Conservation (phyloP, 192 early-diverging fungal species). For the Backusella tarrabulga region DNA sequence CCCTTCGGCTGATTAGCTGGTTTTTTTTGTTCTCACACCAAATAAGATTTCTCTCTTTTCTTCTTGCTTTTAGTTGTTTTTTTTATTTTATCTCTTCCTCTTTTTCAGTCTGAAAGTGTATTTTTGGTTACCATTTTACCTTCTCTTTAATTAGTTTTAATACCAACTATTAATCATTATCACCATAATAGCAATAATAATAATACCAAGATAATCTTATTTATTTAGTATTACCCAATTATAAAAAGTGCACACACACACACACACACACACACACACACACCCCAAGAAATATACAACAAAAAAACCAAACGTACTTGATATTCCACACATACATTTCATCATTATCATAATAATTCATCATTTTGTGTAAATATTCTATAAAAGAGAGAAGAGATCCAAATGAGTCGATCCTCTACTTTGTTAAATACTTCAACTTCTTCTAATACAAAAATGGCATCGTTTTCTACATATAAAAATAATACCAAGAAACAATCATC, state of each 20-base stretch:
- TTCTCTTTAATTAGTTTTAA: neutral
- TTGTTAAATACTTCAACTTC: slow-evolving; percentile 9
- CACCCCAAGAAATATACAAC: neutral
- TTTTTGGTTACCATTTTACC: neutral
- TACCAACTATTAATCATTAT: neutral
- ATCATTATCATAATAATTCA: neutral
- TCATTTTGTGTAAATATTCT: neutral
- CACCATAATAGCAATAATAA: neutral
- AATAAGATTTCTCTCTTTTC: neutral
- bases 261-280: neutral
- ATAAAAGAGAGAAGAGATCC: neutral
- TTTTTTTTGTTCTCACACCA: slow-evolving; percentile 7
- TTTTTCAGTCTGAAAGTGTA: neutral
- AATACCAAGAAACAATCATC: neutral
- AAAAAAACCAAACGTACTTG: neutral
- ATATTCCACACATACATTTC: neutral
- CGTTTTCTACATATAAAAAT: neutral
- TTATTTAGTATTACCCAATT: neutral
- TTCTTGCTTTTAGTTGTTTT: slow-evolving; percentile 6
- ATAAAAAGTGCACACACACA: neutral
- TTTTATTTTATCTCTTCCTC: neutral
- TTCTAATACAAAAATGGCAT: neutral
- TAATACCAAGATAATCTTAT: neutral
- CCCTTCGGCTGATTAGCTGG: slow-evolving; percentile 13
- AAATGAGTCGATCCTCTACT: slow-evolving; percentile 10